These are phyloP conservation scores for barrel medic (Medicago truncatula) DNA, from an alignment of 306 rosid species.

Conservation along the genomic window DNA sequence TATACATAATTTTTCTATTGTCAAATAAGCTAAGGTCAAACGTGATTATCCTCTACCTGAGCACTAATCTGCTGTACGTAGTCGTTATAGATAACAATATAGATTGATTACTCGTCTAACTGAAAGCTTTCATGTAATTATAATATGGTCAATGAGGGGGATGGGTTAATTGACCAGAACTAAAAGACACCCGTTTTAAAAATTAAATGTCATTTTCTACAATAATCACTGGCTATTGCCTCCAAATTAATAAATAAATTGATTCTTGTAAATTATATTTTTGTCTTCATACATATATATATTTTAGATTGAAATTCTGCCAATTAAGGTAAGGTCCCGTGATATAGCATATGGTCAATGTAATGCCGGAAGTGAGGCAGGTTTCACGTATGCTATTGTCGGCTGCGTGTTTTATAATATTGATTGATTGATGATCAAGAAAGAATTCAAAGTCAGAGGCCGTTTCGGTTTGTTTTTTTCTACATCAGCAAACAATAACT, in stretches of 20 bases:
- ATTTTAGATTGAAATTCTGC: constrained; percentile 19
- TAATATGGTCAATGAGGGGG: constrained; percentile 24
- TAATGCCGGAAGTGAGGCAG: constrained; percentile 39
- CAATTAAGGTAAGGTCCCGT: constrained; percentile 40
- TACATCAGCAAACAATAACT: constrained; percentile 31
- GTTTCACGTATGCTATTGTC: constrained; percentile 30
- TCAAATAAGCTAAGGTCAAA: background rate
- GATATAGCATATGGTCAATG: constrained; percentile 38
- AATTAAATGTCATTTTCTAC: background rate
- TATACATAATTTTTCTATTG: background rate
- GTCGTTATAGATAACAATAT: background rate
- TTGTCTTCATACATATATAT: constrained; percentile 17
- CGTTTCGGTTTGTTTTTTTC: constrained; percentile 27
- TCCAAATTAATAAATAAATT: background rate
- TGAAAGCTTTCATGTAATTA: background rate
- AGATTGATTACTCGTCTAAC: constrained; percentile 3
- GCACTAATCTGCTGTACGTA: background rate
- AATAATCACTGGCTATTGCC: background rate
- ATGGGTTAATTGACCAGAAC: constrained; percentile 1
- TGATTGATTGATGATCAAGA: background rate
- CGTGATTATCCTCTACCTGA: background rate
- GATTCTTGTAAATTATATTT: constrained; percentile 1
- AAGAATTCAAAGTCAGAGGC: constrained; percentile 40
- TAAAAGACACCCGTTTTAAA: background rate
- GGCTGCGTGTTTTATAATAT: constrained; percentile 27